These are phyloP conservation scores for Geranomyces michiganensis DNA, from an alignment of 192 early-diverging fungal genomes.

Conservation along the genomic window DNA sequence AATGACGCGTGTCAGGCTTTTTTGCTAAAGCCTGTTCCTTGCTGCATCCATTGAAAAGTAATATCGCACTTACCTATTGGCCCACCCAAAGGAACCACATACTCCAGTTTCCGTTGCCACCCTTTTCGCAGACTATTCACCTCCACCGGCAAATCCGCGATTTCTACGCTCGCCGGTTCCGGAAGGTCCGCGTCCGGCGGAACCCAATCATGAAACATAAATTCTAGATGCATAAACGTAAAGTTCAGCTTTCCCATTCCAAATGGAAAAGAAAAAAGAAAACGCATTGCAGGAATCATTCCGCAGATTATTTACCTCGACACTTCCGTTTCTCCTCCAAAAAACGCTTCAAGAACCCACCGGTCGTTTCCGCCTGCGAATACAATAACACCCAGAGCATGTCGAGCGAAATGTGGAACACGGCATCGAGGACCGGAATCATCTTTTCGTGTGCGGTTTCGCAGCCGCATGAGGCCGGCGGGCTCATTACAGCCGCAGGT, in stretches of 20 bases:
- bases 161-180: conserved; percentile 4
- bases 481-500: too few relatives aligned
- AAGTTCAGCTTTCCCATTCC: too few relatives aligned
- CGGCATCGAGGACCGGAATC: conserved; percentile 28
- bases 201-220: conserved; percentile 20
- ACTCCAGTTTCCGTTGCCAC: conserved; percentile 25
- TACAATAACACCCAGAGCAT: conserved; percentile 26
- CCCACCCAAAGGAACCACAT: conserved; percentile 20
- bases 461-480: conserved; percentile 11
- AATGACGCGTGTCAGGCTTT: too few relatives aligned
- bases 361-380: conserved; percentile 3
- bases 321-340: conserved; percentile 19
- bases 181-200: not conserved
- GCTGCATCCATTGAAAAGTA: not conserved
- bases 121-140: not conserved
- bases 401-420: conserved; percentile 8
- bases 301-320: too few relatives aligned
- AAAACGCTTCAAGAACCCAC: conserved; percentile 17
- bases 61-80: conserved; percentile 18
- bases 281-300: too few relatives aligned
- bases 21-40: not conserved
- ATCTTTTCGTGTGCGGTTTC: conserved; percentile 22
- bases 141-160: not conserved
- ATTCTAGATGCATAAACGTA: not conserved
- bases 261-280: too few relatives aligned